Evolutionary conservation across 805 yeast species (phyloP).

Genomic region (Candida ortonii): DNA sequence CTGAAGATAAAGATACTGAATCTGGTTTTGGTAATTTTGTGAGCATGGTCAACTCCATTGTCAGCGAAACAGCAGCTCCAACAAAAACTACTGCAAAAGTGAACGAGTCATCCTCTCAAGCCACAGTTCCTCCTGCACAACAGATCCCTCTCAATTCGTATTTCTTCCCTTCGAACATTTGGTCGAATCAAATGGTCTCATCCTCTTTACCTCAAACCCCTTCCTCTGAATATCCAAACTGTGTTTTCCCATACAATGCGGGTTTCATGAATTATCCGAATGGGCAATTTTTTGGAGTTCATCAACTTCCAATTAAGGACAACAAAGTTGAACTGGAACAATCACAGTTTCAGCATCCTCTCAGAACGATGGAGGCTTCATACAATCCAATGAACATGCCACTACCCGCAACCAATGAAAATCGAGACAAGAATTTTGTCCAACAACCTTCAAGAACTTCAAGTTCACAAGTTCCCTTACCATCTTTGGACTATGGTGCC

Average conservation of each 20-base stretch:
- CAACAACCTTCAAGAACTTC: no score
- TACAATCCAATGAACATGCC: no score
- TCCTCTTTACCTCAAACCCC: background rate
- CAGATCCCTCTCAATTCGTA: conserved; percentile 3
- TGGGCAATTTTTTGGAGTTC: no score
- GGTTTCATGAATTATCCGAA: conserved; percentile 1
- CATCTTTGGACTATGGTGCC: no score
- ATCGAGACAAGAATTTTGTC: no score
- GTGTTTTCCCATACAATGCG: conserved; percentile 5
- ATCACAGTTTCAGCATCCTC: no score
- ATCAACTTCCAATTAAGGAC: no score
- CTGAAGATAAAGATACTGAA: conserved; percentile 5
- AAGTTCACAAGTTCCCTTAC: no score
- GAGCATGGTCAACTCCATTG: conserved; percentile 33
- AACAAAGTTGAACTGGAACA: no score
- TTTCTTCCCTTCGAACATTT: conserved; percentile 11
- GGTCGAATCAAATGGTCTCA: conserved; percentile 10
- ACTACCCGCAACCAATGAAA: no score
- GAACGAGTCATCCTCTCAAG: conserved; percentile 1
- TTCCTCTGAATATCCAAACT: background rate
- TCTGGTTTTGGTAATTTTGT: conserved; percentile 12
- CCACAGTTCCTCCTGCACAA: conserved; percentile 5
- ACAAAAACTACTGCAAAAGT: background rate
- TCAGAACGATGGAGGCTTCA: no score
- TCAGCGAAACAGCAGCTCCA: conserved; percentile 21